Conservation (phyloP, 306 rosid species). For the Mimosa bimucronata region DNA sequence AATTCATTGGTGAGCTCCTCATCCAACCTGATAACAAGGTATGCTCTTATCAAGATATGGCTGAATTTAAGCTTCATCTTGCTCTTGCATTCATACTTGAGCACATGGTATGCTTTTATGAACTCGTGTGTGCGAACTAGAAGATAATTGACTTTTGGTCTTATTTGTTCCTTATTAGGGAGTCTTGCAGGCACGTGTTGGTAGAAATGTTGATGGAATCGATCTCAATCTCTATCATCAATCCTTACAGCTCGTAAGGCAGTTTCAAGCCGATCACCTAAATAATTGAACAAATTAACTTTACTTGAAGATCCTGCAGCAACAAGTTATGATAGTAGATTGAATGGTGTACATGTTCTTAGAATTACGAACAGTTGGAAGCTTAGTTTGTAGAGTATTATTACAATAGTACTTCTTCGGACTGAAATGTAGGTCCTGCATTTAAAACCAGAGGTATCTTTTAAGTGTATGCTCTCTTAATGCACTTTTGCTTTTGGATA, state of each 20-base stretch:
- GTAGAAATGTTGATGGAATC: conserved; percentile 89
- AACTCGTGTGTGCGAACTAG: neutral
- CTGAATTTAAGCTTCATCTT: neutral
- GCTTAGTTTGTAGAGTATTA: neutral
- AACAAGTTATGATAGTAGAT: neutral
- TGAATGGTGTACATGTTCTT: neutral
- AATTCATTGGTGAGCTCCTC: conserved; percentile 82
- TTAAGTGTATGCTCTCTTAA: neutral
- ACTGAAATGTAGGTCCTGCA: no score
- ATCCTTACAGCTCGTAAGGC: conserved; percentile 67
- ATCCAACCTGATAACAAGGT: conserved; percentile 74
- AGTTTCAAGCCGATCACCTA: conserved; percentile 69
- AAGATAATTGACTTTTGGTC: neutral
- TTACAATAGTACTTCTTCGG: neutral
- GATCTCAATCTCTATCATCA: conserved; percentile 79
- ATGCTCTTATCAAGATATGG: conserved; percentile 18
- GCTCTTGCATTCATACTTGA: conserved; percentile 21
- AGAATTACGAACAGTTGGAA: neutral
- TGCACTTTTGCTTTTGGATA: neutral
- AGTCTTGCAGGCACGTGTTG: conserved; percentile 44
- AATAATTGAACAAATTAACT: conserved; percentile 41
- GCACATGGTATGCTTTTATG: conserved; percentile 22
- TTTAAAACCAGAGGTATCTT: neutral
- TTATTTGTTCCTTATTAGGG: conserved; percentile 50
- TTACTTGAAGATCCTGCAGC: conserved; percentile 10